phyloP scores from a whole-genome alignment of 768 basidiomycete species.

The Leccinum boreale region DNA sequence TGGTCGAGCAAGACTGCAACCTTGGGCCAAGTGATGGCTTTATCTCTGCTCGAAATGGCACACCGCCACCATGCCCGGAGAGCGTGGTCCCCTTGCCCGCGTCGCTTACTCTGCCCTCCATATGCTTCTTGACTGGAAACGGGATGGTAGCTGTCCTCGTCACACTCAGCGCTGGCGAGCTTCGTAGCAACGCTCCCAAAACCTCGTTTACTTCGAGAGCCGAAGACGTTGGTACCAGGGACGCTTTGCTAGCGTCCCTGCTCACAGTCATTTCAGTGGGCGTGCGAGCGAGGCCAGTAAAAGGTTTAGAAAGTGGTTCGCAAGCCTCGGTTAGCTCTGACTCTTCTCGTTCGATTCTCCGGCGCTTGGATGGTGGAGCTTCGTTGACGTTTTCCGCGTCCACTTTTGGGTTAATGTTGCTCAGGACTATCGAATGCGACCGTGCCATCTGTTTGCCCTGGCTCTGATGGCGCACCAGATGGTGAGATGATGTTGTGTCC shows the following conservation, averaged over 20 bases:
- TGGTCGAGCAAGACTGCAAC: slow-evolving; percentile 3
- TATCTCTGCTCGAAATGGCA: neutral
- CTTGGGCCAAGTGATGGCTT: neutral
- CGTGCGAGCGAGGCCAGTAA: neutral
- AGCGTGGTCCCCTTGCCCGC: slow-evolving; percentile 6
- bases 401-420: neutral
- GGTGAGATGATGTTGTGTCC: neutral
- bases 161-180: neutral
- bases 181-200: neutral
- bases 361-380: slow-evolving; percentile 11
- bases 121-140: slow-evolving; percentile 21
- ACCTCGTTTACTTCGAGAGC: neutral
- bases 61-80: neutral
- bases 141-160: slow-evolving; percentile 10
- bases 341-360: slow-evolving; percentile 9
- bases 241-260: neutral
- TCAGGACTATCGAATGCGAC: neutral
- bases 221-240: neutral
- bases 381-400: slow-evolving; percentile 7
- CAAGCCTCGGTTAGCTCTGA: neutral
- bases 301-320: neutral
- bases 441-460: slow-evolving; percentile 1
- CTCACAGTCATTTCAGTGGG: neutral
- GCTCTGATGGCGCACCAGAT: neutral
- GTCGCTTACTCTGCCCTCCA: neutral